These are phyloP conservation scores for Hericium erinaceus DNA, from an alignment of 768 basidiomycete species.

Conservation along the genomic window DNA sequence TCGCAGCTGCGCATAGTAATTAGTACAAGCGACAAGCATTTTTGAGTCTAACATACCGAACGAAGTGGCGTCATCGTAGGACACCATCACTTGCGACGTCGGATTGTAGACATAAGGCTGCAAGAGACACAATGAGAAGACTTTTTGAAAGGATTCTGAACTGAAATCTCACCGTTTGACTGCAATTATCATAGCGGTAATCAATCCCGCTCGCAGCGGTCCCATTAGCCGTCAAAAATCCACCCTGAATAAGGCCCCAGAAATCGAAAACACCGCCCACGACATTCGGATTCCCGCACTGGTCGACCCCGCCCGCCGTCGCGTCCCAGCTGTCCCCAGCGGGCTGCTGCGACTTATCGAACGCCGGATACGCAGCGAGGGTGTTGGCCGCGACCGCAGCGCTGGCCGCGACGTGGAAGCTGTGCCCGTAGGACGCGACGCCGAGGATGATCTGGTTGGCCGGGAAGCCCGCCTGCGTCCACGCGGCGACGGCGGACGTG, in stretches of 20 bases:
- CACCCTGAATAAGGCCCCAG: constrained; percentile 45
- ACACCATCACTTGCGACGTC: constrained; percentile 21
- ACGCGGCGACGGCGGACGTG: constrained; percentile 60
- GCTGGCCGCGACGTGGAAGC: constrained; percentile 35
- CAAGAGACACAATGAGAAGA: background rate
- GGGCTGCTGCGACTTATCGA: constrained; percentile 10
- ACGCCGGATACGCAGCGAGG: constrained; percentile 7
- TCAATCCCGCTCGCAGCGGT: constrained; percentile 34
- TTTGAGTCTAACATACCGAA: constrained; percentile 11
- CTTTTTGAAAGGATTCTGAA: constrained; percentile 1
- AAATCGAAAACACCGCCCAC: constrained; percentile 48
- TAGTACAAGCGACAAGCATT: background rate
- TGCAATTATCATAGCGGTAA: constrained; percentile 32
- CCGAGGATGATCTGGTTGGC: constrained; percentile 69
- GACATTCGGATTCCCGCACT: constrained; percentile 45
- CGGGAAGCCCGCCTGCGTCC: constrained; percentile 80
- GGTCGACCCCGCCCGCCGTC: constrained; percentile 32
- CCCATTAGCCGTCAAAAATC: constrained; percentile 40
- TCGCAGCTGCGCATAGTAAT: constrained; percentile 24
- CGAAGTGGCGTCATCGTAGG: constrained; percentile 25
- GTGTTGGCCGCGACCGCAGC: constrained; percentile 24
- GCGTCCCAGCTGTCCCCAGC: constrained; percentile 40
- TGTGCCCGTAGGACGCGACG: constrained; percentile 77
- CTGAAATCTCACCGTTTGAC: constrained; percentile 18
- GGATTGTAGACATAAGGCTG: constrained; percentile 26